Base-by-base conservation (phyloP, 2,329 filamentous ascomycete genomes). In the Nannizziopsis arthrosporioides region DNA sequence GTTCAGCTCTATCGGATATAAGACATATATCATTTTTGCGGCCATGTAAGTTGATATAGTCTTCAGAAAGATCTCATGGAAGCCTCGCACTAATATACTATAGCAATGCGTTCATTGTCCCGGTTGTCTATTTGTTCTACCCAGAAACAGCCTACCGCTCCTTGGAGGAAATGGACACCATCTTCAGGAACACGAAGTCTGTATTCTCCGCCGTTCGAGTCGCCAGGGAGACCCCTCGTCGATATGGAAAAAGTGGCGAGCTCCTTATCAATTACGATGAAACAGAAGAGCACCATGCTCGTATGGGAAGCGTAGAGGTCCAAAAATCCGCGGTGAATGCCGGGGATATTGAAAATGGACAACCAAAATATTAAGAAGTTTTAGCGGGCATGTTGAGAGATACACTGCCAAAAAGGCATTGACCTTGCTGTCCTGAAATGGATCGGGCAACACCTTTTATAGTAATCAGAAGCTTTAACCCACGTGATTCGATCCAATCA, bases 81-180 rank as follows among this genome's bases (percentile, higher is more conserved):
- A 2, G 31, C 3, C 15, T 9, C 5, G 15, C 35, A 17, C 37
- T 42, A 42, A 48, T 37, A 38, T 22, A 11, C 17, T 14, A 41
- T 52, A 70, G 68, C 52, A 77, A 77, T 57, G 73, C 73, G 12
- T 66, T 67, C 54, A 77, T 77, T 57, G 67, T 78, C 14, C 75
- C 76, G 0, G 68, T 72, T 6, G 71, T 75, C 42, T 80, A 77
- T 63, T 75, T 78, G 63, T 77, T 79, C 68, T 79, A 77, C 59
- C 77, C 76, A 0, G 77, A 80, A 57, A 80, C 76, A 2, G 75
- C 75, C 8, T 73, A 71, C 53, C 73, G 75, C 6, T 76, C 71
- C 11, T 69, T 84, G 30, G 81, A 85, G 62, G 81, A 85, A 60
- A 78, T 85, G 63, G 81, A 85, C 57, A 71, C 76, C 49, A 80